These are phyloP conservation scores for Fraxinus dipetala DNA, from an alignment of 305 asterid genomes.

Conservation along the genomic window DNA sequence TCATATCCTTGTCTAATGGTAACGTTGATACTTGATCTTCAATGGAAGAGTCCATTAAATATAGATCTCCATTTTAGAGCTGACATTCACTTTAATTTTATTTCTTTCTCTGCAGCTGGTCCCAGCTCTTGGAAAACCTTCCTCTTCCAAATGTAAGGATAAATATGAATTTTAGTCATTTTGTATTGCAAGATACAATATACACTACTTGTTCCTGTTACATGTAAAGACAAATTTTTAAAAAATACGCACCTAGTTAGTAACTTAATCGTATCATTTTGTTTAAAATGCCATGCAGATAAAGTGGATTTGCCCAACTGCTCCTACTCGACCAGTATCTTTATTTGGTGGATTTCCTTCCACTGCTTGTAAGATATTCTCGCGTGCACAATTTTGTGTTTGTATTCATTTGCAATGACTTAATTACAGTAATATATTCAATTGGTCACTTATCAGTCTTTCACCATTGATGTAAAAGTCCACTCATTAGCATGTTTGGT, in stretches of 20 bases:
- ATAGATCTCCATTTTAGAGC: neutral
- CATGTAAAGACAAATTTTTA: neutral
- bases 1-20: neutral
- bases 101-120: constrained; percentile 55
- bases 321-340: constrained; percentile 77
- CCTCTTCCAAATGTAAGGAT: constrained; percentile 70
- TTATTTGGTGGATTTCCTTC: constrained; percentile 79
- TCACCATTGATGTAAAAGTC: neutral
- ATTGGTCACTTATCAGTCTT: neutral
- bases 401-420: neutral
- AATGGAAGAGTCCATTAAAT: neutral
- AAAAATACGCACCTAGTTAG: neutral
- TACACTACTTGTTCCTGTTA: neutral
- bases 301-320: constrained; percentile 94
- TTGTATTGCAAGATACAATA: neutral
- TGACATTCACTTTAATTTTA: constrained; percentile 17
- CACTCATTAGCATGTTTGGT: neutral
- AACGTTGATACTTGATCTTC: constrained; percentile 9
- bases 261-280: constrained; percentile 17
- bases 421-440: neutral
- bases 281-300: constrained; percentile 40
- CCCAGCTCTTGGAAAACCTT: constrained; percentile 66
- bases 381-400: neutral
- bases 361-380: constrained; percentile 67
- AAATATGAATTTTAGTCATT: neutral